Evolutionary conservation across 192 early-diverging fungal species (phyloP), one percentile per base, ranked within the genome.

Genomic region (Coemansia sp.): DNA sequence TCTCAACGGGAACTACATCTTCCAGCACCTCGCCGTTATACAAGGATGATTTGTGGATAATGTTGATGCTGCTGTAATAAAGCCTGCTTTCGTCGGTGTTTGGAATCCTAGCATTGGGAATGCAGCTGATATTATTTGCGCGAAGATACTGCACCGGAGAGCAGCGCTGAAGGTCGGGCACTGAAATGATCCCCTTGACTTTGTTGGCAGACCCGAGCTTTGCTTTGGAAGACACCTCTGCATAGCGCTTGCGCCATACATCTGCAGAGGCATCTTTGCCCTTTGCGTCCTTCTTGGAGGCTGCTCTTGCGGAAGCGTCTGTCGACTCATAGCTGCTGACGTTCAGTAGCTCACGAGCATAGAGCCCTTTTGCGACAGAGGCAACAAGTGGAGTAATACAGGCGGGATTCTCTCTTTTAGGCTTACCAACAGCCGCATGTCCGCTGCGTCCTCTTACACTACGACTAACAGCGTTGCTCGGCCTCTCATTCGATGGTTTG

Each of bases 331-430:
- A 75, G 40, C 62, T 55, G 39, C 69, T 78, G 51, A 79, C 74
- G 16, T 67, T 73, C 6, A 81, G 62, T 5, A 85, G 52, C 41
- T 79, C 69, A 56, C 78, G 68, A 5, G 73, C 73, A 62, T 83
- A 85, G 11, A 85, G 67, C 4, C 72, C 74, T 59, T 75, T 65
- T 61, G 80, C 80, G 43, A 85, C 76, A 5, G 66, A 72, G 21
- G 69, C 76, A 43, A 84, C 73, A 18, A 78, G 74, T 11, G 76
- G 74, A 2, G 82, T 84, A 13, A 84, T 76, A 19, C 77, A 79
- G 3, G 82, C 48, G 48, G 48, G 48, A 46, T 84, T 84, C 43
- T 84, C 77, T 5, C 67, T 62, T 16, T 69, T 77, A n/a, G 80
- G 61, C 32, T 77, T 57, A 58, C 65, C 70, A 51, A 40, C 13